Conservation (phyloP, 177 flowering plant species). For the Tripterygium wilfordii region DNA sequence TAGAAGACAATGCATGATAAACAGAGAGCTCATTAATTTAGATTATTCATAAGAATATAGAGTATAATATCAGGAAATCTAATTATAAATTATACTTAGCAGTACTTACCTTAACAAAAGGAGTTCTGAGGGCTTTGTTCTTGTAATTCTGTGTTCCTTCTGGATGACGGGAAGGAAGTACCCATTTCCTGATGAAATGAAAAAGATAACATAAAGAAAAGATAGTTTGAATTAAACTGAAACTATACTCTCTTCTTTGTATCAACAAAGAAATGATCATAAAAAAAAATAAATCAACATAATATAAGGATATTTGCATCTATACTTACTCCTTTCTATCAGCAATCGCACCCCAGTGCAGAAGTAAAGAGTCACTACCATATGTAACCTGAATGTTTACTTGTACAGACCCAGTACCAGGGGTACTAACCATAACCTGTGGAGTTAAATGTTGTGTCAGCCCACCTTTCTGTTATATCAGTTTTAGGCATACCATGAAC, state of each 20-base stretch:
- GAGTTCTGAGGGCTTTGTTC: constrained; percentile 82
- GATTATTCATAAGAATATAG: too few relatives aligned
- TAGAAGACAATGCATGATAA: constrained; percentile 8
- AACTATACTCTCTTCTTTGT: neutral
- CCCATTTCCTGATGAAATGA: constrained; percentile 53
- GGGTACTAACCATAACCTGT: constrained; percentile 57
- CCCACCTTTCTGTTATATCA: neutral
- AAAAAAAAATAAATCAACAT: neutral
- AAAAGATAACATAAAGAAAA: constrained; percentile 1
- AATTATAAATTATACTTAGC: neutral
- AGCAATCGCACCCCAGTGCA: constrained; percentile 86
- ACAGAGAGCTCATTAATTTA: too few relatives aligned
- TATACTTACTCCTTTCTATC: constrained; percentile 56
- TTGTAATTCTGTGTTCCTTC: constrained; percentile 68
- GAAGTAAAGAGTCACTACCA: constrained; percentile 47
- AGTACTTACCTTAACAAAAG: constrained; percentile 57
- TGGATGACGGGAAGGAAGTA: constrained; percentile 70
- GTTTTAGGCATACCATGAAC: neutral
- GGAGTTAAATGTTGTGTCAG: constrained; percentile 13
- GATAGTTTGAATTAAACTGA: neutral
- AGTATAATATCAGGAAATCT: too few relatives aligned
- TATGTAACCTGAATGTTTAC: constrained; percentile 57
- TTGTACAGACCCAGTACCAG: constrained; percentile 33
- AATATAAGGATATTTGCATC: neutral
- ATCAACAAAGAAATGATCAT: neutral